phyloP scores from a whole-genome alignment of 495 filamentous ascomycete genomes.

The Recurvomyces mirabilis region DNA sequence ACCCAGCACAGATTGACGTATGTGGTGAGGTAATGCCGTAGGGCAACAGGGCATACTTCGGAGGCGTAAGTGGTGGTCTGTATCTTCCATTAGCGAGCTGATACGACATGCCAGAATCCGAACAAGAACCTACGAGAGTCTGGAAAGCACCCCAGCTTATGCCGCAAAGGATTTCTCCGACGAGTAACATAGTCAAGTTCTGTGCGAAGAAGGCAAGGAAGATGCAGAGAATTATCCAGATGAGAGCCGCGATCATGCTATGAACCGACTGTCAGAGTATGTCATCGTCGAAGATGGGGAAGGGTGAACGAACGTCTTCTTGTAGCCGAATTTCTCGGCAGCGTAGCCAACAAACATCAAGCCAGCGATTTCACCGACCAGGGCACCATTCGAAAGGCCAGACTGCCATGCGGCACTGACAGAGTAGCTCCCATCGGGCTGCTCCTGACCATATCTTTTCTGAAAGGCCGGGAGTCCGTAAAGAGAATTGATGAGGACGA shows the following conservation, averaged over 20 bases:
- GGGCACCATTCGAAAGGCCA: conserved; percentile 57
- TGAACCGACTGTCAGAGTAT: too few species aligned
- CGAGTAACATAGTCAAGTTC: conserved; percentile 52
- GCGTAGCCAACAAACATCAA: conserved; percentile 64
- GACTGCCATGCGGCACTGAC: conserved; percentile 66
- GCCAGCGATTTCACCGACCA: conserved; percentile 60
- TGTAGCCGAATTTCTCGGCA: conserved; percentile 63
- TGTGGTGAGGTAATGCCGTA: conserved; percentile 36
- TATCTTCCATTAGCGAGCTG: neutral
- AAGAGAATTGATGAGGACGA: conserved; percentile 39
- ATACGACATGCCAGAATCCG: neutral
- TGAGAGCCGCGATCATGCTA: conserved; percentile 56
- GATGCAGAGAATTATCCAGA: conserved; percentile 53
- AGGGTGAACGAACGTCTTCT: too few species aligned
- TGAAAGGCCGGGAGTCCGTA: conserved; percentile 42
- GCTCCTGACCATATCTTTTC: conserved; percentile 53
- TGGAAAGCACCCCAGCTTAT: conserved; percentile 59
- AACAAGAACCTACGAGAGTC: conserved; percentile 19
- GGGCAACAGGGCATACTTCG: conserved; percentile 46
- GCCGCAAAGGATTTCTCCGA: conserved; percentile 64
- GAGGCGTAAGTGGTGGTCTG: conserved; percentile 64
- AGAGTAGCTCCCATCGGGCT: conserved; percentile 49
- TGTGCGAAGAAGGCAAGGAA: conserved; percentile 67
- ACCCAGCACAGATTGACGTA: conserved; percentile 36
- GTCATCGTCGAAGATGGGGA: too few species aligned